Evolutionary conservation across 441 rosid genomes (phyloP), one percentile per base, ranked within the genome.

Genomic region (Iberis amara): DNA sequence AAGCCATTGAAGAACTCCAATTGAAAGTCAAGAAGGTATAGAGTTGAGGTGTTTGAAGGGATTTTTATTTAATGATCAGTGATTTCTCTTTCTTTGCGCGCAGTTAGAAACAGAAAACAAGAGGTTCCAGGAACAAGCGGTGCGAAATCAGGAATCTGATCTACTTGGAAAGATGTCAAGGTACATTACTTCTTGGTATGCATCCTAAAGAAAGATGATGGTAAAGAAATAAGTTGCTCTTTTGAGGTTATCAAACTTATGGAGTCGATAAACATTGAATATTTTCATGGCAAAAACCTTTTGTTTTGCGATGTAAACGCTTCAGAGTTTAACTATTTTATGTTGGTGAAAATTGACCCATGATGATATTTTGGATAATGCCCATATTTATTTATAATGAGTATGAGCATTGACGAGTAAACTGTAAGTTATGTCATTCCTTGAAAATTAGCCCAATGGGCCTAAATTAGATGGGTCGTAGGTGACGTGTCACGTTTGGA

Each of bases 81-180:
- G 47, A 31, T 43, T 27, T 39, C 48, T 62, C 45, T 28, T 54
- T 62, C 45, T 28, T 54, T 71, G 67, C n/a, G n/a, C n/a, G n/a
- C 73, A 85, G 87, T 77, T 82, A 56, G 62, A 52, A 64, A 15
- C 39, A 35, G 78, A 78, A 72, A 85, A 75, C 66, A 67, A 64
- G 38, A 67, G 47, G 65, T 74, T 78, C 8, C 66, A 68, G 68
- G 69, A 53, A 32, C 73, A 71, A 71, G 7, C 74, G 33, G 73
- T 58, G 36, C 62, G 55, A 51, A 61, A 38, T 52, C 71, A 60
- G 54, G 62, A 55, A 50, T 26, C 44, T 36, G 67, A 58, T 44
- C 7, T 41, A 32, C 47, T 67, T 66, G 71, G 53, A 36, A 72
- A 59, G 61, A 40, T 80, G 28, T 62, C 57, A 30, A 67, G 62